phyloP scores from a whole-genome alignment of 1,284 basidiomycete genomes.

The Rhodotorula sp. region DNA sequence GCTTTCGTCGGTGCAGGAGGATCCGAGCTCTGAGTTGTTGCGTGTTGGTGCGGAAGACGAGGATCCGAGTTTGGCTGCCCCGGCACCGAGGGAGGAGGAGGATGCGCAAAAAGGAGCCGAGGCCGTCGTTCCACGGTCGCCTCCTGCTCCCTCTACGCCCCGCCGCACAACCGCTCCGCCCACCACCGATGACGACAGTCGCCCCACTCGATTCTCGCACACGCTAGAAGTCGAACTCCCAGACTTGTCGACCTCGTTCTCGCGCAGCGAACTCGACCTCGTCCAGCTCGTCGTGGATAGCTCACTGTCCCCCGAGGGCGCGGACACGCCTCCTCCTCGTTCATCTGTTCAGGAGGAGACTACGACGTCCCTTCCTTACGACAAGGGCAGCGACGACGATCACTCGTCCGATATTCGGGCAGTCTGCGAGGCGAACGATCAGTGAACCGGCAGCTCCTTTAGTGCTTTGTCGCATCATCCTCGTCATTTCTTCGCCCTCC shows the following conservation, averaged over 20 bases:
- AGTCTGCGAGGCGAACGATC: neutral
- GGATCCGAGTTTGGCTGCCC: neutral
- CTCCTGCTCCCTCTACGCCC: neutral
- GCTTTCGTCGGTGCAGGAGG: neutral
- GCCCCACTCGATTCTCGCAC: too few species aligned
- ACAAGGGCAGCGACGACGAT: neutral
- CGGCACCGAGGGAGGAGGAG: too few species aligned
- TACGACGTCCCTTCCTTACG: too few species aligned
- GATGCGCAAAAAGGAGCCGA: too few species aligned
- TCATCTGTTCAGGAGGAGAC: neutral
- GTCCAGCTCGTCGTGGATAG: neutral
- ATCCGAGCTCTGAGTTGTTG: neutral
- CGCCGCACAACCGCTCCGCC: neutral
- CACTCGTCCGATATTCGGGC: neutral
- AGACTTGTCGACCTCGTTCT: constrained; percentile 8
- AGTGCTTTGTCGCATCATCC: neutral
- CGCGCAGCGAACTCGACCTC: neutral
- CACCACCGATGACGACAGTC: too few species aligned
- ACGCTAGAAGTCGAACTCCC: constrained; percentile 10
- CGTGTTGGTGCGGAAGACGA: neutral
- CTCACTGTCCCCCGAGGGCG: too few species aligned
- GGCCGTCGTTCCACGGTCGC: neutral
- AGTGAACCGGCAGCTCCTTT: too few species aligned
- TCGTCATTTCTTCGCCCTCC: neutral
- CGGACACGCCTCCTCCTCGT: neutral